phyloP scores from a whole-genome alignment of 2,329 filamentous ascomycete genomes.

The Cladophialophora exuberans region DNA sequence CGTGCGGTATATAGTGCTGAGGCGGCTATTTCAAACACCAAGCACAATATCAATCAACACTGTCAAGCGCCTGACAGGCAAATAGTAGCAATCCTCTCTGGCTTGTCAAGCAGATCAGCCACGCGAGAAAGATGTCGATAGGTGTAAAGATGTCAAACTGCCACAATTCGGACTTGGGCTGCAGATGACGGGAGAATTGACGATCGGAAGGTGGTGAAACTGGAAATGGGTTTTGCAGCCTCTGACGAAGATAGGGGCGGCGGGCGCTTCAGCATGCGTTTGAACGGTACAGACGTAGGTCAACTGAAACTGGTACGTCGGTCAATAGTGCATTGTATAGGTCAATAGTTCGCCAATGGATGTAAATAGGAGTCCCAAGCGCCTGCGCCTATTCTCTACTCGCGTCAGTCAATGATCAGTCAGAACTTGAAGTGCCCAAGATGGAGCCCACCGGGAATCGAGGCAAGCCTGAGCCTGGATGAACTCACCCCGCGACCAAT shows the following conservation, averaged over 20 bases:
- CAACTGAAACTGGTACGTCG: constrained; percentile 13
- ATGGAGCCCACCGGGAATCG: constrained; percentile 1
- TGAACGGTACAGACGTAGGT: constrained; percentile 13
- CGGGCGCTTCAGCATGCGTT: constrained; percentile 8
- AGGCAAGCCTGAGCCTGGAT: neutral
- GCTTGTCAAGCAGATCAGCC: constrained; percentile 4
- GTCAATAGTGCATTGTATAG: constrained; percentile 24
- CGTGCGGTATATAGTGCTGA: constrained; percentile 8
- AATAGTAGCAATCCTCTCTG: constrained; percentile 1
- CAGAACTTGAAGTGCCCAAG: constrained; percentile 2
- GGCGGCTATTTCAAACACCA: constrained; percentile 25
- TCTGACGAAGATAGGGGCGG: constrained; percentile 22
- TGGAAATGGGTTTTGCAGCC: constrained; percentile 1
- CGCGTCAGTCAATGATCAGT: constrained; percentile 9
- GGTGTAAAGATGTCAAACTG: constrained; percentile 1
- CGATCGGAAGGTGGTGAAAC: constrained; percentile 20
- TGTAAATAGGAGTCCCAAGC: constrained; percentile 19
- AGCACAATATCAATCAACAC: constrained; percentile 15
- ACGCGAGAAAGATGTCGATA: constrained; percentile 2
- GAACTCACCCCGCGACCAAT: constrained; percentile 2
- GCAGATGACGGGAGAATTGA: constrained; percentile 6
- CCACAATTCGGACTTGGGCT: constrained; percentile 4
- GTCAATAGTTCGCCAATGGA: constrained; percentile 24
- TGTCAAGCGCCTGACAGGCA: constrained; percentile 21
- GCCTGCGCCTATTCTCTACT: constrained; percentile 28